Base-by-base conservation (phyloP, 805 yeast species). In the Hanseniaspora clermontiae region DNA sequence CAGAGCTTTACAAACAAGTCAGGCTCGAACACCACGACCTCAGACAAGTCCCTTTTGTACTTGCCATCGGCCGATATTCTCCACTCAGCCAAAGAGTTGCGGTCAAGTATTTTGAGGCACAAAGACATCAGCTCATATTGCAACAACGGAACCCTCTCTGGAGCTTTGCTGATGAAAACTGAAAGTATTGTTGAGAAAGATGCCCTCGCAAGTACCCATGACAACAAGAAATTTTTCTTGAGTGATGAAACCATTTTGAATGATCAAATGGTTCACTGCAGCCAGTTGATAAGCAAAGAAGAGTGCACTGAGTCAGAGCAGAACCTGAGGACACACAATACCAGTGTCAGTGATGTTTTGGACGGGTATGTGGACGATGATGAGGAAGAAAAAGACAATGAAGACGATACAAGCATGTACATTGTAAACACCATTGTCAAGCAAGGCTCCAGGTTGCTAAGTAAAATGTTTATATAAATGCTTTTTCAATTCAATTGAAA, bases 161-260 rank as follows among this genome's bases (percentile, higher is more conserved):
- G 24, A 29, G 37, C 15, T 1, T n/a, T 29, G 14, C 15, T n/a
- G 6, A 15, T 45, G 14, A 31, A 15, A 5, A 29, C 37, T n/a
- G 48, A 37, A n/a, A 29, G 34, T 4, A n/a, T 29, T 14, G 34
- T 14, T 9, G 19, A 29, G 5, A 11, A 45, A 45, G 27, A 31
- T 8, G 20, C 27, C 5, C 37, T n/a, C 29, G 37, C 8, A 17
- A n/a, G 10, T 3, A 15, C 14, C 15, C 29, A 9, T 9, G 14
- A 14, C 2, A n/a, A 17, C 3, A 45, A 45, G 37, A 45, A 45
- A 37, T 45, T 45, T n/a, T 45, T n/a, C 9, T 24, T 31, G 34
- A 51, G 55, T 36, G 55, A 51, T 27, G 55, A 51, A 10, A 51
- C 55, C n/a, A 36, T 51, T 1, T 14, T 43, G 12, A 24, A 34